Evolutionary conservation across 2,329 filamentous ascomycete species (phyloP).

Genomic region (Hansfordia pulvinata): DNA sequence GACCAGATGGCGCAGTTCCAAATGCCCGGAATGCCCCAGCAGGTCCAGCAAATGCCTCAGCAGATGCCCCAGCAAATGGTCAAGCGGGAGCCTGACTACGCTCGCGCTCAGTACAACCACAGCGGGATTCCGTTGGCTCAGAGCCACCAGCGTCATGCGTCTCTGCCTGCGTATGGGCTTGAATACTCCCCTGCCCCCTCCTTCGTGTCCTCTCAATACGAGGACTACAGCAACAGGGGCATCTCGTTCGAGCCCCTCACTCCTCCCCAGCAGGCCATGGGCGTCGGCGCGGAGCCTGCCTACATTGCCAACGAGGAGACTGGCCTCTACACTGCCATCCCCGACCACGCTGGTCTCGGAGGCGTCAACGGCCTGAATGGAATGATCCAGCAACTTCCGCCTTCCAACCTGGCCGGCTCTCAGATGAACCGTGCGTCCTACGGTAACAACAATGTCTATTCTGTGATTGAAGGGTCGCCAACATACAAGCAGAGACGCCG

Average conservation of each 20-base stretch:
- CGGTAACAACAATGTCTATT: conserved; percentile 69
- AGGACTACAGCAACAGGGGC: conserved; percentile 93
- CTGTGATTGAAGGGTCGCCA: conserved; percentile 91
- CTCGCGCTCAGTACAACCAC: conserved; percentile 77
- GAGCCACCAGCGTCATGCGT: conserved; percentile 82
- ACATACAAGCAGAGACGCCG: conserved; percentile 96
- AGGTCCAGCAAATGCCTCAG: conserved; percentile 44
- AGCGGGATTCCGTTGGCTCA: conserved; percentile 77
- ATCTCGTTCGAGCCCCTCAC: conserved; percentile 96
- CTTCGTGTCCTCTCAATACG: conserved; percentile 96
- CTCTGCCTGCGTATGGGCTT: conserved; percentile 90
- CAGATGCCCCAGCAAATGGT: conserved; percentile 51
- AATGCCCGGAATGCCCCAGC: conserved; percentile 57
- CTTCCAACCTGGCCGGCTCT: conserved; percentile 67
- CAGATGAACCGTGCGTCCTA: conserved; percentile 72
- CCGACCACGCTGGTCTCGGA: conserved; percentile 66
- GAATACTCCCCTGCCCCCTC: conserved; percentile 97
- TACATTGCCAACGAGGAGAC: conserved; percentile 99
- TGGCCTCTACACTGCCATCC: conserved; percentile 87
- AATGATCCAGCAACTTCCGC: conserved; percentile 83
- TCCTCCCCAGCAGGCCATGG: conserved; percentile 78
- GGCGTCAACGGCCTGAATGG: conserved; percentile 66
- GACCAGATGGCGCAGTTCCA: conserved; percentile 61
- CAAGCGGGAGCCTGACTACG: conserved; percentile 81
- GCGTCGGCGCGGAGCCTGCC: conserved; percentile 73